Evolutionary conservation across 2,329 filamentous ascomycete species (phyloP).

Genomic region (Apiospora pterosperma): DNA sequence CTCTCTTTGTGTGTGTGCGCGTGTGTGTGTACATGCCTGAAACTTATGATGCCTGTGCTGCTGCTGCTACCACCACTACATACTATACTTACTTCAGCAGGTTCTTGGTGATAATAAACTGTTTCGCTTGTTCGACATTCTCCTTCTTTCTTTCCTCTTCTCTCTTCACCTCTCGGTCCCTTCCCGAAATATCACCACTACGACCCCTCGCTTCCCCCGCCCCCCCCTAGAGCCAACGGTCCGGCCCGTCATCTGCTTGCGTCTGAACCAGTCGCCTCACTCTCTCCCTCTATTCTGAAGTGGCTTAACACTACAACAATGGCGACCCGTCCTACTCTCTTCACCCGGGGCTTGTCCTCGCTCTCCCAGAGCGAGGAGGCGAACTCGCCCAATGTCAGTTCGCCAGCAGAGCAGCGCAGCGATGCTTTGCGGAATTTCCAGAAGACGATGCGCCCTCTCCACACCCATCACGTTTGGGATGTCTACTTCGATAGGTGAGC

Average conservation of each 20-base stretch:
- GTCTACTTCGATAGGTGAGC: slow-evolving; percentile 63
- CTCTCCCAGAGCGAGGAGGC: slow-evolving; percentile 57
- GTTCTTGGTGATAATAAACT: not conserved
- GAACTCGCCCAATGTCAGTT: slow-evolving; percentile 58
- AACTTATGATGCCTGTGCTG: slow-evolving; percentile 6
- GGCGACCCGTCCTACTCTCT: slow-evolving; percentile 54
- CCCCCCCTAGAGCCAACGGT: not conserved
- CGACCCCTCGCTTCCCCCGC: not conserved
- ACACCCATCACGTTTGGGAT: slow-evolving; percentile 78
- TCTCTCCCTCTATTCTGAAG: not conserved
- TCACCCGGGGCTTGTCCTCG: slow-evolving; percentile 61
- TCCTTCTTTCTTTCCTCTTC: not conserved
- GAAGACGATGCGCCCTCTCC: slow-evolving; percentile 67
- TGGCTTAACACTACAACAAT: slow-evolving; percentile 33
- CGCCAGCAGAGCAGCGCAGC: slow-evolving; percentile 70
- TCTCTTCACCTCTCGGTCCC: not conserved
- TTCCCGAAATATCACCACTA: not conserved
- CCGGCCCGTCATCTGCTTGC: not conserved
- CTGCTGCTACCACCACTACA: not conserved
- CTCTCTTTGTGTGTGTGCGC: no score
- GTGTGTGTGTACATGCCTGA: slow-evolving; percentile 1
- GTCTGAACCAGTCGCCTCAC: not conserved
- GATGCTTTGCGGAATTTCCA: slow-evolving; percentile 82
- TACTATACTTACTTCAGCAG: no score
- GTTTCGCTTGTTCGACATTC: slow-evolving; percentile 1